phyloP scores from a whole-genome alignment of 1,139 yeast genomes.

The Suhomyces maxii region DNA sequence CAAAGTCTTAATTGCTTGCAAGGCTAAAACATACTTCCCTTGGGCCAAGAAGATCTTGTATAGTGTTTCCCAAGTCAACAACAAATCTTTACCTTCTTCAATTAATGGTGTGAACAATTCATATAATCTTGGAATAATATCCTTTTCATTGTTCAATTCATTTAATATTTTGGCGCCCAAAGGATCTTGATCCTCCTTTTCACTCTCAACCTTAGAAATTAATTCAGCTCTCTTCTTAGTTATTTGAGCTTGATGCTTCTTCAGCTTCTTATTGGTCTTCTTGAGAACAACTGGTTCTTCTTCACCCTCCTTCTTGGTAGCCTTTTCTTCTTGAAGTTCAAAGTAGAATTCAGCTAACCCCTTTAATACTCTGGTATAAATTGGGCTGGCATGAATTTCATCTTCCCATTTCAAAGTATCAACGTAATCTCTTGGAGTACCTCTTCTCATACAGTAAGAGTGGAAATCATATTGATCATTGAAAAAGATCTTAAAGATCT shows the following conservation, averaged over 20 bases:
- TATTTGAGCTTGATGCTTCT: slow-evolving; percentile 37
- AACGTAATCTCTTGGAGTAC: slow-evolving; percentile 82
- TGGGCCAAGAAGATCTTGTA: slow-evolving; percentile 41
- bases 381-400: slow-evolving; percentile 63
- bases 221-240: slow-evolving; percentile 40
- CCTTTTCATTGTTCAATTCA: slow-evolving; percentile 25
- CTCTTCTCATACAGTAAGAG: slow-evolving; percentile 85
- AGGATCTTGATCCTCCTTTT: slow-evolving; percentile 49
- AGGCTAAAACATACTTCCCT: slow-evolving; percentile 48
- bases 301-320: slow-evolving; percentile 9
- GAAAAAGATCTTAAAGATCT: slow-evolving; percentile 67
- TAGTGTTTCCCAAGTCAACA: slow-evolving; percentile 38
- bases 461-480: slow-evolving; percentile 95
- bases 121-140: slow-evolving; percentile 32
- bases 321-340: slow-evolving; percentile 37
- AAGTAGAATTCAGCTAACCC: slow-evolving; percentile 66
- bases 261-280: slow-evolving; percentile 29
- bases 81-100: slow-evolving; percentile 36
- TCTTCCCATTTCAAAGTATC: slow-evolving; percentile 84
- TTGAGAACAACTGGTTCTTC: slow-evolving; percentile 22
- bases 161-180: slow-evolving; percentile 43
- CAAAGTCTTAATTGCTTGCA: slow-evolving; percentile 44
- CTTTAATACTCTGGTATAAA: slow-evolving; percentile 65
- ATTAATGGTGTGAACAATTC: slow-evolving; percentile 33
- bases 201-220: slow-evolving; percentile 43